Evolutionary conservation across 1,284 basidiomycete species (phyloP).

Genomic region (Fomes fomentarius): DNA sequence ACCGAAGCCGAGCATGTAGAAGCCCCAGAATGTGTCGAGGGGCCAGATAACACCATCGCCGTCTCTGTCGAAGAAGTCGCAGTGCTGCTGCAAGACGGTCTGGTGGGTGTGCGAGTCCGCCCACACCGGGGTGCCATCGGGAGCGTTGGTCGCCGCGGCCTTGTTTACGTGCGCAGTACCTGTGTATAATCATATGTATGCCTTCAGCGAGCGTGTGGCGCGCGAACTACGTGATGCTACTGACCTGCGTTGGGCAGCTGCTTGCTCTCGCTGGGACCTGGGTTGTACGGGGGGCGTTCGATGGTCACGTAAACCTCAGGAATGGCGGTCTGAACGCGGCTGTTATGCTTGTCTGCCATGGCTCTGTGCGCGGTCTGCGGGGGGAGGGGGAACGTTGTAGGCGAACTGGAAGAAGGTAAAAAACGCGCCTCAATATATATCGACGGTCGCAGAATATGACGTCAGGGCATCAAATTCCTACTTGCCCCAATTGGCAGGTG

Average conservation of each 20-base stretch:
- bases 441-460: too few species aligned
- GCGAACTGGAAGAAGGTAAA: too few species aligned
- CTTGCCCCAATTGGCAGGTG: too few species aligned
- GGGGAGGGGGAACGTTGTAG: too few species aligned
- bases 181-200: background rate
- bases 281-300: conserved; percentile 24
- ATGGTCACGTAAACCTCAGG: conserved; percentile 20
- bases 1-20: conserved; percentile 46
- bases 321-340: conserved; percentile 15
- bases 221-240: background rate
- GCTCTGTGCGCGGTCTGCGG: too few species aligned
- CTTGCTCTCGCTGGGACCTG: conserved; percentile 8
- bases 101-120: conserved; percentile 20
- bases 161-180: conserved; percentile 25
- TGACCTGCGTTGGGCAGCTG: conserved; percentile 24
- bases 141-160: conserved; percentile 12
- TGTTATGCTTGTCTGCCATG: conserved; percentile 6
- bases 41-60: conserved; percentile 50
- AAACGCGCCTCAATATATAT: too few species aligned
- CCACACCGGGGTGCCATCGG: conserved; percentile 24
- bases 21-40: conserved; percentile 45
- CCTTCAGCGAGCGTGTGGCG: background rate
- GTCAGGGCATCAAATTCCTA: too few species aligned
- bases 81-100: conserved; percentile 45
- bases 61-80: conserved; percentile 46